Base-by-base conservation (phyloP, 139 green algal genomes). In the Limnomonas spitsbergensis region DNA sequence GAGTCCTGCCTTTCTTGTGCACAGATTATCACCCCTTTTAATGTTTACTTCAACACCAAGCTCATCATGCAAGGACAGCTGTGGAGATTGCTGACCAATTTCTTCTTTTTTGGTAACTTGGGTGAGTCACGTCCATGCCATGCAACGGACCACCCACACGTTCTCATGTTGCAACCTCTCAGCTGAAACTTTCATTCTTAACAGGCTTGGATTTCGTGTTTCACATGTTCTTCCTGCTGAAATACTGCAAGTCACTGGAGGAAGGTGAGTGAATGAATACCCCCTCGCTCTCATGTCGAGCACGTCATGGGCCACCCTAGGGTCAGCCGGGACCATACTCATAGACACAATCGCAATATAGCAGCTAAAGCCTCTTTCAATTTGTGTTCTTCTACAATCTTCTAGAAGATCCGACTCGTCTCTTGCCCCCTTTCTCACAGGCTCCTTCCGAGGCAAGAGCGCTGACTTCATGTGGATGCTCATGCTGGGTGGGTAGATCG, bases 391-490 rank as follows among this genome's bases (percentile, higher is more conserved):
- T 61, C 14, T 61, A 20, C 20, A 14, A 29, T 61, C 14, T 61
- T 14, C 47, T 61, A 29, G 47, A 61, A 61, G 14, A n/a, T n/a
- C n/a, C n/a, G n/a, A n/a, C n/a, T n/a, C n/a, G n/a, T 9, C 42
- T 54, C 7, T 54, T 54, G 7, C 42, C 42, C 9, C 42, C 42
- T 9, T 54, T 54, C 9, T 54, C 9, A 9, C 82, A 92, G 88
- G 89, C 36, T 95, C 89, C 6, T 99, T 99, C 84, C 90, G 93
- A 34, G 91, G 92, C 31, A 86, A 94, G 35, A 92, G 86, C 9
- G 94, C 94, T 39, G 96, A 99, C 80, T 99, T 99, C 77, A 83
- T 99, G 34, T 99, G 91, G 90, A 99, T 99, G 96, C 88, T 99
- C 39, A 39, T 98, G 1, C 90, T 99, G 74, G 96, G 35, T 74